Evolutionary conservation across 305 asterid genomes (phyloP).

Genomic region (Petunia hybrid): DNA sequence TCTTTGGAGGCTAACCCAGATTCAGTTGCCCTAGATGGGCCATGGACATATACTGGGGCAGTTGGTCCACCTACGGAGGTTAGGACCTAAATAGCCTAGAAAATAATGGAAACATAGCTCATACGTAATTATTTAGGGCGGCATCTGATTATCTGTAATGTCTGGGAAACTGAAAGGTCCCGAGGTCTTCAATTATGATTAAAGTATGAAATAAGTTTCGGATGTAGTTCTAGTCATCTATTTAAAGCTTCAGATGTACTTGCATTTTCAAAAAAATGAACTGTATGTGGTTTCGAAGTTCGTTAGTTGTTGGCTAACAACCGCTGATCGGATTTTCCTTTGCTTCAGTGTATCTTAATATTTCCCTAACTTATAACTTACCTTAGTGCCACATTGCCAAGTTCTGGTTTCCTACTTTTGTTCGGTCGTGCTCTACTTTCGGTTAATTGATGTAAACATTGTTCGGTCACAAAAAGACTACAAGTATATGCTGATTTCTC

Average conservation of each 20-base stretch:
- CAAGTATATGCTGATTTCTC: constrained; percentile 33
- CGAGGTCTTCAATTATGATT: background rate
- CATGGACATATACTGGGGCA: constrained; percentile 62
- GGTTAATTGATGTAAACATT: constrained; percentile 20
- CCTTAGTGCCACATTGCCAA: constrained; percentile 26
- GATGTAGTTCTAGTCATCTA: constrained; percentile 13
- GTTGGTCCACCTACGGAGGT: constrained; percentile 70
- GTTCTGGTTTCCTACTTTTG: constrained; percentile 14
- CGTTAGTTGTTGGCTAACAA: constrained; percentile 7
- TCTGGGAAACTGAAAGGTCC: constrained; percentile 11
- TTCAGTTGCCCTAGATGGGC: constrained; percentile 53
- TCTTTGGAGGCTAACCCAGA: constrained; percentile 67
- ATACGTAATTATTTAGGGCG: no score
- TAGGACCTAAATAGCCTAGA: constrained; percentile 34
- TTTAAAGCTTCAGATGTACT: constrained; percentile 11
- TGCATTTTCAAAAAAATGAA: background rate
- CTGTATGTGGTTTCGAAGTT: constrained; percentile 1
- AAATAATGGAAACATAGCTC: background rate
- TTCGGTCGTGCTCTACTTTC: constrained; percentile 5
- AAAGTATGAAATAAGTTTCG: constrained; percentile 7
- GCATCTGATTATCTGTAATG: no score
- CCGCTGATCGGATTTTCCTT: background rate
- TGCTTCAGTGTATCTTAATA: constrained; percentile 9
- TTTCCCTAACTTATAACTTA: background rate
- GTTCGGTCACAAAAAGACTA: constrained; percentile 4